Conservation (phyloP, 495 filamentous ascomycete species). For the Xylaria flabelliformis region DNA sequence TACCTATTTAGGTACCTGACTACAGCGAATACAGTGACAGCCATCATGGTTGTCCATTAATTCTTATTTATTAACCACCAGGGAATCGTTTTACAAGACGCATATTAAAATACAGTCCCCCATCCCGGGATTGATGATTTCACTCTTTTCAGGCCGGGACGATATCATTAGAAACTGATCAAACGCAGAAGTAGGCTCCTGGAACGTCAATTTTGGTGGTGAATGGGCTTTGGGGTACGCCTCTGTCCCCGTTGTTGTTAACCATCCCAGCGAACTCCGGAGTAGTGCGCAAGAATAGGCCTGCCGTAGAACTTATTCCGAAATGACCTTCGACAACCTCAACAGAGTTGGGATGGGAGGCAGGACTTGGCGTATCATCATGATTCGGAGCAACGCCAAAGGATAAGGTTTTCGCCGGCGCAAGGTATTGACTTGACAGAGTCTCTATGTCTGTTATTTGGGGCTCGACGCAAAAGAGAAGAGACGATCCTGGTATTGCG, state of each 20-base stretch:
- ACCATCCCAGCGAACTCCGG: slow-evolving; percentile 15
- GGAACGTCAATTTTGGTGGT: slow-evolving; percentile 52
- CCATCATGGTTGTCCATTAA: background rate
- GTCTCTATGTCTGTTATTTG: slow-evolving; percentile 30
- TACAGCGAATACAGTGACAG: background rate
- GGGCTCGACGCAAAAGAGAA: slow-evolving; percentile 57
- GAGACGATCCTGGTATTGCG: slow-evolving; percentile 50
- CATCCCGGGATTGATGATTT: background rate
- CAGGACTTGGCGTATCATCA: slow-evolving; percentile 21
- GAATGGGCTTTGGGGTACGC: slow-evolving; percentile 16
- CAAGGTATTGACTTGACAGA: slow-evolving; percentile 18
- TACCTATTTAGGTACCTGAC: background rate
- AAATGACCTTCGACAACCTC: slow-evolving; percentile 44
- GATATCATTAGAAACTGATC: background rate
- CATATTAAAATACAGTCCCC: background rate
- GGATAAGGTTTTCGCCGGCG: slow-evolving; percentile 20
- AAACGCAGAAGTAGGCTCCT: slow-evolving; percentile 18
- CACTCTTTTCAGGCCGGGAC: background rate
- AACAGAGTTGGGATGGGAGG: slow-evolving; percentile 14
- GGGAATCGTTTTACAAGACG: background rate
- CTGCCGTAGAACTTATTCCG: slow-evolving; percentile 49
- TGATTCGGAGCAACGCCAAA: slow-evolving; percentile 34
- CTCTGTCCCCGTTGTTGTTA: slow-evolving; percentile 5
- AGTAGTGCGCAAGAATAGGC: slow-evolving; percentile 44
- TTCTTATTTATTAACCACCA: background rate